Evolutionary conservation across 768 basidiomycete species (phyloP).

Genomic region (Tricholoma flavovirens): DNA sequence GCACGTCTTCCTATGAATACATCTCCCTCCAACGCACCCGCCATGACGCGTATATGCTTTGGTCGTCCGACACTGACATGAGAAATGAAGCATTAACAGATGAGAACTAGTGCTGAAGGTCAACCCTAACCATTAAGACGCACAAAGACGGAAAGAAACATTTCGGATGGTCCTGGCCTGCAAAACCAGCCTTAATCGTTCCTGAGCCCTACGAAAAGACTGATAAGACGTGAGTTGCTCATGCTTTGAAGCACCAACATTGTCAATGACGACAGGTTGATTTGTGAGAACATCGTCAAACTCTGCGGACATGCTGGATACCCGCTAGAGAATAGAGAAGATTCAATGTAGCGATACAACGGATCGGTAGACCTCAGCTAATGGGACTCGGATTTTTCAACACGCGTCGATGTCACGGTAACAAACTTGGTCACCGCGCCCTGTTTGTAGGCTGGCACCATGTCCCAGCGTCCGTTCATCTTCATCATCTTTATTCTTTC

Average conservation of each 20-base stretch:
- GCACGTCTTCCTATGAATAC: conserved; percentile 93
- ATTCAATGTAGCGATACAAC: conserved; percentile 5
- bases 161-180: conserved; percentile 98
- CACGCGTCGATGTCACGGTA: background rate
- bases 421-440: background rate
- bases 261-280: conserved; percentile 98
- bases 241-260: conserved; percentile 43
- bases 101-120: conserved; percentile 18
- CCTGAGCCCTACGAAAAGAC: conserved; percentile 77
- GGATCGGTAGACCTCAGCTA: conserved; percentile 12
- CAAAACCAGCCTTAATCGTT: conserved; percentile 98
- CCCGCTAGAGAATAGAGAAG: conserved; percentile 4
- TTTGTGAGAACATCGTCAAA: conserved; percentile 94
- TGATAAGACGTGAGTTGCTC: conserved; percentile 15
- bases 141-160: conserved; percentile 99
- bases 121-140: conserved; percentile 42
- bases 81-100: conserved; percentile 19
- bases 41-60: conserved; percentile 97
- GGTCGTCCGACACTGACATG: conserved; percentile 81
- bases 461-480: conserved; percentile 7
- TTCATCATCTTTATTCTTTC: conserved; percentile 13
- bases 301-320: conserved; percentile 65
- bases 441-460: background rate
- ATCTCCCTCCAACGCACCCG: conserved; percentile 93
- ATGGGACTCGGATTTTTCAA: too few relatives aligned